Evolutionary conservation across 2,329 filamentous ascomycete species (phyloP).

Genomic region (Berkeleyomyces basicola): DNA sequence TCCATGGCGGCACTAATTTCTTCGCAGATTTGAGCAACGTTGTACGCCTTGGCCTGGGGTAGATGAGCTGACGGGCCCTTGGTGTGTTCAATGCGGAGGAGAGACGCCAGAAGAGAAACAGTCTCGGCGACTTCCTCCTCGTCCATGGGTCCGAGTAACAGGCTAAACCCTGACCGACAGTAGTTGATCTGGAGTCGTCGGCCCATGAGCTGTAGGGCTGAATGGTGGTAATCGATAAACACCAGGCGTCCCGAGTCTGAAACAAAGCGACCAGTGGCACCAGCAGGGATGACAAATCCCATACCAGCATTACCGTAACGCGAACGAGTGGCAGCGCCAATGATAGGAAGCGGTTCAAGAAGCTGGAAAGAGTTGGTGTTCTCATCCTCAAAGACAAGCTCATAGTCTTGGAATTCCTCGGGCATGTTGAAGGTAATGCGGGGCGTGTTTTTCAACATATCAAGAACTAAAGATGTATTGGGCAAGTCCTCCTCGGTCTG

Average conservation of each 20-base stretch:
- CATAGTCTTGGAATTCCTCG: conserved; percentile 53
- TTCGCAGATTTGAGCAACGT: conserved; percentile 34
- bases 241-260: conserved; percentile 63
- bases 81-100: conserved; percentile 39
- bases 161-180: conserved; percentile 35
- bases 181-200: conserved; percentile 55
- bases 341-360: conserved; percentile 44
- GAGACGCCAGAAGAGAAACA: conserved; percentile 54
- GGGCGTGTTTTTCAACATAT: conserved; percentile 50
- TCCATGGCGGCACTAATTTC: conserved; percentile 37
- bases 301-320: conserved; percentile 25
- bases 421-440: conserved; percentile 68
- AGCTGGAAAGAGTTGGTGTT: conserved; percentile 67
- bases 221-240: conserved; percentile 63
- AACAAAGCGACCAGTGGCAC: conserved; percentile 55
- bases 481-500: conserved; percentile 5
- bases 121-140: conserved; percentile 53
- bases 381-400: conserved; percentile 68
- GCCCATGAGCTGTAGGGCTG: conserved; percentile 62
- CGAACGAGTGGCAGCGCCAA: conserved; percentile 22
- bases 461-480: conserved; percentile 29
- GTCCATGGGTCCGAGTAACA: conserved; percentile 36
- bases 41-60: conserved; percentile 16
- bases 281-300: conserved; percentile 44
- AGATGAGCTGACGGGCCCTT: conserved; percentile 19